A percentile compares a stretch with the other conserved stretches of the same genome.
These are phyloP conservation scores for Solanum chmielewskii DNA, from an alignment of 257 asterid species.

Conservation along the genomic window DNA sequence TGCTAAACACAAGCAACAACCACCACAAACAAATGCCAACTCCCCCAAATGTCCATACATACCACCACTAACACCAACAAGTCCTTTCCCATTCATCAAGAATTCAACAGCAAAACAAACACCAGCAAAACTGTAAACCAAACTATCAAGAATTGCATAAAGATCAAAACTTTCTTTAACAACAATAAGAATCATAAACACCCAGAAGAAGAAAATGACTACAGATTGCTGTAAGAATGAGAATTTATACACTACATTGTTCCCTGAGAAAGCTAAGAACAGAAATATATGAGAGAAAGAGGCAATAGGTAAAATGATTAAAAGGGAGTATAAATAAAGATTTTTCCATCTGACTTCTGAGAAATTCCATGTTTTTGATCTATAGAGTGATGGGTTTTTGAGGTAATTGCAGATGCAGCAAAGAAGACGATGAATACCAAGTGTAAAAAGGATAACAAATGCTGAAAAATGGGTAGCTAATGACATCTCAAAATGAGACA, in stretches of 20 bases:
- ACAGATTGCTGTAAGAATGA: constrained; percentile 60
- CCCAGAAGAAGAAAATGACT: constrained; percentile 57
- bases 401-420: constrained; percentile 51
- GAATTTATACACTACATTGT: constrained; percentile 40
- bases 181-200: constrained; percentile 32
- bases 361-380: constrained; percentile 67
- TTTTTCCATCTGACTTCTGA: constrained; percentile 72
- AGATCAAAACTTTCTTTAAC: constrained; percentile 48
- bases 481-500: constrained; percentile 6
- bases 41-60: constrained; percentile 40
- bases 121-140: constrained; percentile 41
- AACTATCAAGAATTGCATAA: constrained; percentile 36
- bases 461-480: constrained; percentile 70
- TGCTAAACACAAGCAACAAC: constrained; percentile 52
- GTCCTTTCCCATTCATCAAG: constrained; percentile 48
- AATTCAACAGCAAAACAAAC: constrained; percentile 46
- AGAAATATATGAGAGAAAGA: constrained; percentile 42
- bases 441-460: constrained; percentile 50
- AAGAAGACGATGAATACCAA: constrained; percentile 57
- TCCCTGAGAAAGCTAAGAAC: constrained; percentile 45
- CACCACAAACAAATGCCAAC: constrained; percentile 39
- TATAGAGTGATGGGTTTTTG: constrained; percentile 50
- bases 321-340: constrained; percentile 49
- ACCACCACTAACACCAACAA: constrained; percentile 45
- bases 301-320: constrained; percentile 52